Evolutionary conservation across 352 stramenopile genomes (phyloP).

Genomic region (Thraustochytrium sp.): DNA sequence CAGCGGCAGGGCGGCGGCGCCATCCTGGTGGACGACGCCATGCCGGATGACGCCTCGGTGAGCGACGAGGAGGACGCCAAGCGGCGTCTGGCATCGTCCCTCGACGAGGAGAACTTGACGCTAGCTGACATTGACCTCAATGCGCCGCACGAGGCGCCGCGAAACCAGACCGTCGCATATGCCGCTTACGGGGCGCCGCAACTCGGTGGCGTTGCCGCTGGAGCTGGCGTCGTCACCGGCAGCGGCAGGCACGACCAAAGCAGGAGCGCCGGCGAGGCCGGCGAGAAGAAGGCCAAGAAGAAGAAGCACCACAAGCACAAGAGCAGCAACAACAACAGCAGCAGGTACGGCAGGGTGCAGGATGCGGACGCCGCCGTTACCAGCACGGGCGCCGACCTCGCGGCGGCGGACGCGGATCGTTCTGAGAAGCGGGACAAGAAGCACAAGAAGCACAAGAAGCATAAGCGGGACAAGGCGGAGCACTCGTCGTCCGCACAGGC

Average conservation of each 20-base stretch:
- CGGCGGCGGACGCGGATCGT: neutral
- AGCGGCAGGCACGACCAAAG: neutral
- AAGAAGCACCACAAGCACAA: neutral
- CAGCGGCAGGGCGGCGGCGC: too few relatives aligned
- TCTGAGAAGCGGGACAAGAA: neutral
- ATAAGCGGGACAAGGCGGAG: neutral
- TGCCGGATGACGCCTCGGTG: neutral
- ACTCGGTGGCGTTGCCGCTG: too few relatives aligned
- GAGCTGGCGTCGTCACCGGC: neutral
- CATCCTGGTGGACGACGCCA: constrained; percentile 1
- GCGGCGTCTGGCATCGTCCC: too few relatives aligned
- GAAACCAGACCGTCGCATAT: neutral
- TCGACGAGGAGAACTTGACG: constrained; percentile 10
- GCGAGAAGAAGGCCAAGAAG: neutral
- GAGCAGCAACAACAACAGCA: too few relatives aligned
- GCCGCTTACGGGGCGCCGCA: neutral
- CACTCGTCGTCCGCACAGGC: neutral
- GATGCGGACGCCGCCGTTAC: too few relatives aligned
- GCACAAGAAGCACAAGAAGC: constrained; percentile 40
- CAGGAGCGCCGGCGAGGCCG: neutral
- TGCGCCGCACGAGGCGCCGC: neutral
- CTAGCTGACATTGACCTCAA: constrained; percentile 15
- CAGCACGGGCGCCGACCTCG: neutral
- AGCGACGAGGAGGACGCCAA: neutral
- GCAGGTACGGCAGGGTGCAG: too few relatives aligned